Conservation (phyloP, 2,329 filamentous ascomycete species). For the Rutstroemia sp. region DNA sequence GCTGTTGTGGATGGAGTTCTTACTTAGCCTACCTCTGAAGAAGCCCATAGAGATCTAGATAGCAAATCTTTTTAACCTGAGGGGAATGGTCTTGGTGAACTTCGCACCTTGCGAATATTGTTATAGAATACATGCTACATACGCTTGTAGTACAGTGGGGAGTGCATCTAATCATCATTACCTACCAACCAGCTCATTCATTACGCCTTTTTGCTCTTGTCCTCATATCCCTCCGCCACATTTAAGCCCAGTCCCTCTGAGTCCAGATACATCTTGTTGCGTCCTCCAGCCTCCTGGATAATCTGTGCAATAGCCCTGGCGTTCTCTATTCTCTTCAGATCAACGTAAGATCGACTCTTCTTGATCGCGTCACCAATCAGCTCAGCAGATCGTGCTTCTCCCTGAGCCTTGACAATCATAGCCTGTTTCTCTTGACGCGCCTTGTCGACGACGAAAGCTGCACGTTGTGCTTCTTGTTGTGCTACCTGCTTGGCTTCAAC, state of each 20-base stretch:
- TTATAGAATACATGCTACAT: slow-evolving; percentile 26
- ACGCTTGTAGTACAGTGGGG: slow-evolving; percentile 39
- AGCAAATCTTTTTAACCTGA: neutral
- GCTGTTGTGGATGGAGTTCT: too few relatives aligned
- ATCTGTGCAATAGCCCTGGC: slow-evolving; percentile 82
- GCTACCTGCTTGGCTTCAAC: slow-evolving; percentile 70
- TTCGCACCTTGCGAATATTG: slow-evolving; percentile 8
- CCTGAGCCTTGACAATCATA: slow-evolving; percentile 95
- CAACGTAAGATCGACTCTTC: slow-evolving; percentile 95
- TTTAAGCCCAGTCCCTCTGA: slow-evolving; percentile 87
- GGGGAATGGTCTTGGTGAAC: neutral
- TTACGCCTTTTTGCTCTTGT: slow-evolving; percentile 40
- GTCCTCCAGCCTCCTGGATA: slow-evolving; percentile 75
- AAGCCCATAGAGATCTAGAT: too few relatives aligned
- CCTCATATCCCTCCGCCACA: slow-evolving; percentile 51
- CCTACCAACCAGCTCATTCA: slow-evolving; percentile 4
- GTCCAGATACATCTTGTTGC: slow-evolving; percentile 93
- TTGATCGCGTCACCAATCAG: slow-evolving; percentile 99
- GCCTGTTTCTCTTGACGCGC: slow-evolving; percentile 99
- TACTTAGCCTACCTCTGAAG: too few relatives aligned
- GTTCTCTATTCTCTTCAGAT: slow-evolving; percentile 97
- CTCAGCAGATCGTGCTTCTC: slow-evolving; percentile 96
- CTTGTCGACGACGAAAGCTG: slow-evolving; percentile 97
- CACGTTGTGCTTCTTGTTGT: slow-evolving; percentile 91
- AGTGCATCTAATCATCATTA: slow-evolving; percentile 28